Evolutionary conservation across 129 eudicot species (phyloP).

Genomic region (Saussurea involucrata): DNA sequence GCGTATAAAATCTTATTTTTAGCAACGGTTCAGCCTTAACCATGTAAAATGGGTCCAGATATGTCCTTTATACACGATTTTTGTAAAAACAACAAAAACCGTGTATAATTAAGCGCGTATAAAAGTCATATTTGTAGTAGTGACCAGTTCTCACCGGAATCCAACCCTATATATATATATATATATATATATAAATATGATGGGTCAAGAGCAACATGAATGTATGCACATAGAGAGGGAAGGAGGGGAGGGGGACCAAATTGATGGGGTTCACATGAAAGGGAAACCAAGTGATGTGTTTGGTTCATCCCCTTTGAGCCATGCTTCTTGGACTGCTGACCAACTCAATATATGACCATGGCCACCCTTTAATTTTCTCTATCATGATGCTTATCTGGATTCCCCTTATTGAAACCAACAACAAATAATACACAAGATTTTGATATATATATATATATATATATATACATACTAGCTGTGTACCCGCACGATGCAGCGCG

Average conservation of each 20-base stretch:
- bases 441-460: background rate
- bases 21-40: too few species aligned
- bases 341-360: background rate
- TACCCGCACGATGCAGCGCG: too few species aligned
- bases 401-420: slow-evolving; percentile 1
- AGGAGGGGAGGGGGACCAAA: background rate
- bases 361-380: slow-evolving; percentile 1
- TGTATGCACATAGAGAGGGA: background rate
- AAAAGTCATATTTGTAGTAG: too few species aligned
- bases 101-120: too few species aligned
- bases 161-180: background rate
- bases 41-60: too few species aligned
- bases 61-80: too few species aligned
- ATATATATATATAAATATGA: background rate
- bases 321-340: slow-evolving; percentile 11
- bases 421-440: slow-evolving; percentile 6
- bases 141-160: too few species aligned
- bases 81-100: too few species aligned
- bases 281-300: slow-evolving; percentile 8
- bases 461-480: background rate
- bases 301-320: slow-evolving; percentile 18
- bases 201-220: slow-evolving; percentile 11
- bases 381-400: slow-evolving; percentile 8
- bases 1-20: too few species aligned
- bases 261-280: background rate